Percentiles rank a stretch among this genome's conserved stretches.
Conservation (phyloP, 371 early-diverging fungal species). For the Apophysomyces ossiformis region DNA sequence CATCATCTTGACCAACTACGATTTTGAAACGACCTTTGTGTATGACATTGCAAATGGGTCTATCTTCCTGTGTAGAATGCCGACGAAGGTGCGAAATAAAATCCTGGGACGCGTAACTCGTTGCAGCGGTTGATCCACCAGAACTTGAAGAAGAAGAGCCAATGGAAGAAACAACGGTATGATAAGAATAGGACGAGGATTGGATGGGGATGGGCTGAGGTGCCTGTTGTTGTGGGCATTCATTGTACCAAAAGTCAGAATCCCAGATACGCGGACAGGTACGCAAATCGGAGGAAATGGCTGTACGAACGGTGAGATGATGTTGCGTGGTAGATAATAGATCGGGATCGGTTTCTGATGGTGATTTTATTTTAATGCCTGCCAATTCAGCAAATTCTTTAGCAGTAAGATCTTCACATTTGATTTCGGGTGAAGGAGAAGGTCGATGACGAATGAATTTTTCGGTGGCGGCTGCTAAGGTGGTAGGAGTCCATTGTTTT, state of each 20-base stretch:
- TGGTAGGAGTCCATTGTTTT: slow-evolving; percentile 15
- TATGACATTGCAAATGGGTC: slow-evolving; percentile 18
- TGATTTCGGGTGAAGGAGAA: slow-evolving; percentile 15
- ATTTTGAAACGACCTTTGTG: slow-evolving; percentile 30
- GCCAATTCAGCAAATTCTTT: slow-evolving; percentile 36
- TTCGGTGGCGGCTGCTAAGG: slow-evolving; percentile 31
- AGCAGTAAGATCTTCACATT: slow-evolving; percentile 36
- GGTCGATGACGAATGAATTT: slow-evolving; percentile 23
- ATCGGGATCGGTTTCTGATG: slow-evolving; percentile 1
- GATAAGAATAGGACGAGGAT: slow-evolving; percentile 11
- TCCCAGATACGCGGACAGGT: slow-evolving; percentile 21
- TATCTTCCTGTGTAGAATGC: slow-evolving; percentile 3
- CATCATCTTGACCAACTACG: slow-evolving; percentile 23
- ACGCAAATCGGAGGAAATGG: slow-evolving; percentile 2
- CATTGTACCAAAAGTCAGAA: slow-evolving; percentile 25
- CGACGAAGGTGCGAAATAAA: slow-evolving; percentile 6
- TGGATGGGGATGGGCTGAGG: background rate
- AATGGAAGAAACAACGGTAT: slow-evolving; percentile 13
- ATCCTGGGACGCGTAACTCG: slow-evolving; percentile 3
- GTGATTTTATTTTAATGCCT: slow-evolving; percentile 27
- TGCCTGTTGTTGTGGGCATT: background rate
- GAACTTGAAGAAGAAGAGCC: slow-evolving; percentile 12
- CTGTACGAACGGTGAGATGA: slow-evolving; percentile 15
- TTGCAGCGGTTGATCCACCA: background rate
- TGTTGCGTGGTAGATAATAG: background rate